Conservation (phyloP, 2,329 filamentous ascomycete species). For the Penicillium frequentans region DNA sequence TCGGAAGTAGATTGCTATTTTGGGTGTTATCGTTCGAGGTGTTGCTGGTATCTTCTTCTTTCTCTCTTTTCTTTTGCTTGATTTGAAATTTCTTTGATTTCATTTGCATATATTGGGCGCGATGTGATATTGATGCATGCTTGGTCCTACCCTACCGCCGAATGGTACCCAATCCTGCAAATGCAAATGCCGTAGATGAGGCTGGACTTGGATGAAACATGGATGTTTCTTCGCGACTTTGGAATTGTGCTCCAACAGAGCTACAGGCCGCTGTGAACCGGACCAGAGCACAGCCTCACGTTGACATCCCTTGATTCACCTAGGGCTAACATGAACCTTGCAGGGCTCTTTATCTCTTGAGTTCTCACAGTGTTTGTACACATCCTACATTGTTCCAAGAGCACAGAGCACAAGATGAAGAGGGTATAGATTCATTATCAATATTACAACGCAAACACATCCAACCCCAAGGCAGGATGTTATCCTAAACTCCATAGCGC, state of each 20-base stretch:
- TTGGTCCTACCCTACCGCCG: background rate
- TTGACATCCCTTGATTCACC: background rate
- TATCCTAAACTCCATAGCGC: constrained; percentile 1
- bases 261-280: background rate
- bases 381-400: background rate
- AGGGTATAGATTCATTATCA: background rate
- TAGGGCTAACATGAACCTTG: background rate
- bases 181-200: background rate
- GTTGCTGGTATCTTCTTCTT: background rate
- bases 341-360: background rate
- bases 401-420: background rate
- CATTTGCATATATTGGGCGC: background rate
- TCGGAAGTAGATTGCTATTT: background rate
- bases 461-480: background rate
- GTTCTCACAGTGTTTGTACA: background rate
- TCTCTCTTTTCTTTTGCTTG: background rate
- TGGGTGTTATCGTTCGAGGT: background rate
- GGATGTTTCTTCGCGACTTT: background rate
- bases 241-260: background rate
- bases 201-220: background rate
- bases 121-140: background rate
- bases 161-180: background rate
- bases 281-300: background rate
- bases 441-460: background rate
- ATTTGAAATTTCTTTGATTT: background rate